Evolutionary conservation across 495 filamentous ascomycete genomes (phyloP), one percentile per base, ranked within the genome.

Genomic region (Achaetomiella virescens): DNA sequence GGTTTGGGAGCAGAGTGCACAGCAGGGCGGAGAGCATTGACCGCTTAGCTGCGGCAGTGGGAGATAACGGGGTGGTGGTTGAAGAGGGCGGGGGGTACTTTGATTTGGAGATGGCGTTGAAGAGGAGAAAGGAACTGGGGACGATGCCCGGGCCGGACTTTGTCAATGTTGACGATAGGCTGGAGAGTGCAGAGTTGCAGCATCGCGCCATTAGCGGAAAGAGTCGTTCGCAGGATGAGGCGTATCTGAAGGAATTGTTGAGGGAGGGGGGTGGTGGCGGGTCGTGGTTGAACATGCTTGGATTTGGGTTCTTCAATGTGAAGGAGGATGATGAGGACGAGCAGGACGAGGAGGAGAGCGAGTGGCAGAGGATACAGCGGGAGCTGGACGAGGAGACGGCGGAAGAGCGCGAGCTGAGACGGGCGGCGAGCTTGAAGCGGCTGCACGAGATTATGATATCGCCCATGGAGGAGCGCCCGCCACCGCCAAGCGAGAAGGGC

Each of bases 231-330:
- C 27, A 54, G 6, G 81, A 83, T 60, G 82, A 86, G 63, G 79
- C 80, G 25, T 69, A 78, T 12, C 67, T 83, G 5, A 75, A 76
- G 52, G 66, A 75, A 52, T 63, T 85, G 15, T 77, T 84, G 21
- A 68, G 77, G 50, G 75, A 82, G 55, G 78, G 78, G n/a, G 81
- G 83, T 50, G 84, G 86, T 5, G 69, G 91, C n/a, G 86, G 86
- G 0, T 78, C 81, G 10, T 90, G 86, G 83, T 77, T 96, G 60
- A 77, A 79, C 44, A 61, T 91, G 54, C 79, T 91, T 36, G 85
- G 84, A 7, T 90, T 89, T 80, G 86, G 83, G 15, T 69, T 93
- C 17, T 84, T 90, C 10, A 73, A 84, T 51, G 74, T 81, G 64
- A 77, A 75, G 54, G 74, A 76, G 21, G 79, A 83, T 51, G 75